These are phyloP conservation scores for Chenopodium suecicum DNA, from an alignment of 148 eudicot genomes.

Conservation along the genomic window DNA sequence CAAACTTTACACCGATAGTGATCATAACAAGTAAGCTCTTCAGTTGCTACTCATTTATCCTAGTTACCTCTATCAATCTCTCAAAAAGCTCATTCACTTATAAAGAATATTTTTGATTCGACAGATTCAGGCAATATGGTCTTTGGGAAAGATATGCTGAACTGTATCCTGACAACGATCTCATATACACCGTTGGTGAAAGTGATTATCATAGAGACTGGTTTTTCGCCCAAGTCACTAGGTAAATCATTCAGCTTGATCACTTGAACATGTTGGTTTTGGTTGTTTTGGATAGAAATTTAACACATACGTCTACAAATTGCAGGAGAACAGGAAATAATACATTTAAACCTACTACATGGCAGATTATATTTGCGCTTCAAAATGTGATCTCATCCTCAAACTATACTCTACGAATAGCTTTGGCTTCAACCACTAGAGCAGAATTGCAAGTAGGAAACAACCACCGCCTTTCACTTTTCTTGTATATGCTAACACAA, in stretches of 20 bases:
- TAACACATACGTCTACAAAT: background rate
- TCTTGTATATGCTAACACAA: background rate
- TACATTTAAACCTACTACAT: slow-evolving; percentile 49
- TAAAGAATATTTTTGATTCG: background rate
- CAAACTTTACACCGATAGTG: slow-evolving; percentile 39
- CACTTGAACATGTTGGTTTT: background rate
- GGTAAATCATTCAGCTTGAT: slow-evolving; percentile 21
- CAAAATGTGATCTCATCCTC: slow-evolving; percentile 24
- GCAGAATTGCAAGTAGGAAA: slow-evolving; percentile 58
- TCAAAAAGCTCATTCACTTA: background rate
- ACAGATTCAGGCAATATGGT: slow-evolving; percentile 70
- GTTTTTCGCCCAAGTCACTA: slow-evolving; percentile 75
- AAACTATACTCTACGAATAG: slow-evolving; percentile 60
- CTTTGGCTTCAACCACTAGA: slow-evolving; percentile 62
- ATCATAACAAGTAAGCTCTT: slow-evolving; percentile 43
- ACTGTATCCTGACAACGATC: slow-evolving; percentile 59
- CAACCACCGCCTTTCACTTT: background rate
- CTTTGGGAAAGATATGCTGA: slow-evolving; percentile 67
- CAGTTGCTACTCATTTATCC: background rate
- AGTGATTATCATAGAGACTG: slow-evolving; percentile 56
- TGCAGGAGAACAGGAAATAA: slow-evolving; percentile 37
- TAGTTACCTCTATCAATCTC: background rate
- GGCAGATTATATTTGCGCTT: slow-evolving; percentile 53
- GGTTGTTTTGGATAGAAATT: background rate
- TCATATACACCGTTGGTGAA: slow-evolving; percentile 54